Evolutionary conservation across 2,329 filamentous ascomycete species (phyloP), one percentile per base, ranked within the genome.

Genomic region (Talaromyces atroroseus): DNA sequence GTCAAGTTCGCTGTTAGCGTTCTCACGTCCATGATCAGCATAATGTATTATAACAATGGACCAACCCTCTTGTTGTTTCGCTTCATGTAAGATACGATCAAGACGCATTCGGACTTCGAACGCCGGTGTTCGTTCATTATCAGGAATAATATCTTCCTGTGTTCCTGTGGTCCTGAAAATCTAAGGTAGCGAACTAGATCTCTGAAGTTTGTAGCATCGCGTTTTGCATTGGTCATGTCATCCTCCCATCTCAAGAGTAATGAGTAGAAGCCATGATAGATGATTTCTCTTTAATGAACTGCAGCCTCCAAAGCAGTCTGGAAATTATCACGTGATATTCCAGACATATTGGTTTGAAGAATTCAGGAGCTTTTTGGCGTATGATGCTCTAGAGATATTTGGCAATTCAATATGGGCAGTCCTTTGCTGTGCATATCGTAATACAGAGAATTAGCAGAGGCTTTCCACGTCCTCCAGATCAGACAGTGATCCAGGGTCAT

Each of bases 191-290:
- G 26, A 23, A 29, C 52, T 14, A 54, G 42, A 11, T 54, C 26
- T 11, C 11, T 36, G 21, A 54, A 54, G 26, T 8, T 48, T 20
- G 23, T 24, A 8, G 24, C 52, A 48, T 54, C 52, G 12, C 52
- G 36, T 10, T 46, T 21, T 18, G 52, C 52, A 11, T 45, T 45
- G 8, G 52, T 54, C 26, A 18, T 24, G 52, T 54, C 52, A 26
- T 54, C 52, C 11, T 48, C 42, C 24, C 26, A 54, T 12, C 42
- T 20, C 18, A 54, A 54, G 21, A 32, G 52, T 1, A 54, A 21
- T 4, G 52, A 16, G 23, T 26, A 26, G 40, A 21, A 54, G 26
- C 49, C 18, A 10, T 34, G 23, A 23, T 54, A 54, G 16, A 14
- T 32, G 23, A n/a, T 18, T 18, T 45, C 20, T 24, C 26, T 18